These are phyloP conservation scores for Globisporangium polare DNA, from an alignment of 352 stramenopile species.

Conservation along the genomic window DNA sequence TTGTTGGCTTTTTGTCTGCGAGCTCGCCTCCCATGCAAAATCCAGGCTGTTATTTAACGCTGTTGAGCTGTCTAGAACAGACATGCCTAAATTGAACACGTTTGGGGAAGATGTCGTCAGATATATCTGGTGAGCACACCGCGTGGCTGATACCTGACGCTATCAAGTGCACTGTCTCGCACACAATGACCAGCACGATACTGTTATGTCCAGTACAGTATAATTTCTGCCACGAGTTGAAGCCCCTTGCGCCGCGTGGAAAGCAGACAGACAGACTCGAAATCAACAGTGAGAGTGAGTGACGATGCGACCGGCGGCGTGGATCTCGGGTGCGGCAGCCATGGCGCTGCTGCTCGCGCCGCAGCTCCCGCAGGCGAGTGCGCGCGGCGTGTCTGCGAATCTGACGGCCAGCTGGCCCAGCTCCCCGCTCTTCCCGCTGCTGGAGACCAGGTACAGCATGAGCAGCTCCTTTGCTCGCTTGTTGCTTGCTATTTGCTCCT, in stretches of 20 bases:
- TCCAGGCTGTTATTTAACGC: no score
- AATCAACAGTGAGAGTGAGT: not conserved
- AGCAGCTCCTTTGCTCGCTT: not conserved
- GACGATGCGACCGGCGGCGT: constrained; percentile 16
- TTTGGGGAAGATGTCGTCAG: no score
- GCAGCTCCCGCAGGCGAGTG: constrained; percentile 13
- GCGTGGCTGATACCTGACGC: no score
- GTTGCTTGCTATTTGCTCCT: not conserved
- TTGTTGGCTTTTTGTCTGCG: not conserved
- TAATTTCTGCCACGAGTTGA: no score
- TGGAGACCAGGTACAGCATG: constrained; percentile 45
- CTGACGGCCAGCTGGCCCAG: constrained; percentile 62
- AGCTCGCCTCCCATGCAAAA: not conserved
- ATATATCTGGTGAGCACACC: no score
- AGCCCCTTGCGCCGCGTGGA: constrained; percentile 5
- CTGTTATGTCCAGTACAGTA: no score
- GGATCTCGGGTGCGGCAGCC: constrained; percentile 17
- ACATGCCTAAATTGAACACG: no score
- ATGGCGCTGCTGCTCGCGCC: constrained; percentile 18
- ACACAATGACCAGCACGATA: no score
- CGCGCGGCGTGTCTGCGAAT: constrained; percentile 46
- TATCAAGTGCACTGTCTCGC: no score
- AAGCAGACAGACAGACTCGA: not conserved
- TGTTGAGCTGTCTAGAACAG: no score
- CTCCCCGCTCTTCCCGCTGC: constrained; percentile 45